Conservation (phyloP, 129 eudicot species). For the Flaveria linearis region DNA sequence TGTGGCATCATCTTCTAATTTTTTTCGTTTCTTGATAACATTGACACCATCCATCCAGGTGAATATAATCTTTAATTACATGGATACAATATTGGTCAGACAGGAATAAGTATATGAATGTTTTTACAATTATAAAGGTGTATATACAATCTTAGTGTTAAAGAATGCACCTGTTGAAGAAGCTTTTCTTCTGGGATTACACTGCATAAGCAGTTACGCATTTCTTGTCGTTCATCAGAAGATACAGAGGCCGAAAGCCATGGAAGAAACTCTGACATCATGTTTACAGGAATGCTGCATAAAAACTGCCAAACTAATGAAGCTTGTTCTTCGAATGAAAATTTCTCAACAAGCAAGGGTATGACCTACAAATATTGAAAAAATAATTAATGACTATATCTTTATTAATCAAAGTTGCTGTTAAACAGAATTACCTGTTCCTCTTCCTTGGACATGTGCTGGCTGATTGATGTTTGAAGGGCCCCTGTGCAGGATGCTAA, state of each 20-base stretch:
- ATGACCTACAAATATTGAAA: constrained; percentile 56
- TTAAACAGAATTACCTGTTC: constrained; percentile 62
- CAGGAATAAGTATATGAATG: constrained; percentile 16
- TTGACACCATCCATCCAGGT: constrained; percentile 92
- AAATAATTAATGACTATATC: not conserved
- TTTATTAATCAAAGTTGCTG: not conserved
- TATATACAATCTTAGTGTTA: not conserved
- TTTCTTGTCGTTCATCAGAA: constrained; percentile 84
- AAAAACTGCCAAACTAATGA: constrained; percentile 95
- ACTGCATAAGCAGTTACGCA: constrained; percentile 80
- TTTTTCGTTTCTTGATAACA: constrained; percentile 49
- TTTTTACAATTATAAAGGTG: constrained; percentile 32
- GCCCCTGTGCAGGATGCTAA: constrained; percentile 97
- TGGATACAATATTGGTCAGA: constrained; percentile 29
- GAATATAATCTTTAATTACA: constrained; percentile 65
- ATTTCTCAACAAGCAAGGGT: constrained; percentile 90
- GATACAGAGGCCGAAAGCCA: constrained; percentile 98
- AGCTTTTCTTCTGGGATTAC: constrained; percentile 90
- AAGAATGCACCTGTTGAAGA: constrained; percentile 75
- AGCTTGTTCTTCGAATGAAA: constrained; percentile 98
- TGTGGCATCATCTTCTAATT: constrained; percentile 49
- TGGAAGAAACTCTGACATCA: constrained; percentile 99
- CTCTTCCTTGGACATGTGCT: constrained; percentile 99
- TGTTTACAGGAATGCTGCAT: constrained; percentile 98
- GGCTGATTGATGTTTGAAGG: constrained; percentile 91